Percentiles rank a stretch among this genome's conserved stretches.
Evolutionary conservation across 345 rosid genomes (phyloP).

Genomic region (Cardamine resedifolia): DNA sequence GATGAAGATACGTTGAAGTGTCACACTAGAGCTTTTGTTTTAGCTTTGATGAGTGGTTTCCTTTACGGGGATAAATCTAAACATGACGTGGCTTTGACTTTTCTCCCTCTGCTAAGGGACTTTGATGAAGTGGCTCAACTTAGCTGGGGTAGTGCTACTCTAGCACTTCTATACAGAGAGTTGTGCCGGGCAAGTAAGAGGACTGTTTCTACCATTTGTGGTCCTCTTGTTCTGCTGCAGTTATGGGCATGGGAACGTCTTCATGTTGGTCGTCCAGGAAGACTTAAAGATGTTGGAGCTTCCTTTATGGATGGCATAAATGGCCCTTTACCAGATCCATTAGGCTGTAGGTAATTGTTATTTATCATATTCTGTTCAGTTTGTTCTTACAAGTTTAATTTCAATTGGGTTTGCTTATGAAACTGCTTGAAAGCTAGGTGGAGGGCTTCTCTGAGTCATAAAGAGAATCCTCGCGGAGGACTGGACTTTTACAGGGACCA

Average conservation of each 20-base stretch:
- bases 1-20: conserved; percentile 37
- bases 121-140: conserved; percentile 38
- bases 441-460: conserved; percentile 46
- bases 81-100: conserved; percentile 43
- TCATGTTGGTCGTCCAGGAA: conserved; percentile 46
- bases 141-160: conserved; percentile 44
- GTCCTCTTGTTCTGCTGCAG: conserved; percentile 44
- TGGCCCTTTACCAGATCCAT: conserved; percentile 43
- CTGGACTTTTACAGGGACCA: conserved; percentile 43
- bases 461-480: conserved; percentile 47
- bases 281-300: conserved; percentile 39
- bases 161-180: conserved; percentile 44
- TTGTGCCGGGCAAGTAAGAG: conserved; percentile 43
- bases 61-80: conserved; percentile 43
- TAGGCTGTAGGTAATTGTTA: conserved; percentile 43
- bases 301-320: conserved; percentile 41
- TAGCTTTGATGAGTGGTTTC: conserved; percentile 44
- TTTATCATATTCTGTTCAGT: background rate
- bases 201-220: conserved; percentile 44
- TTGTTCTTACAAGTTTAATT: background rate
- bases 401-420: conserved; percentile 30
- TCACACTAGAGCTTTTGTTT: conserved; percentile 40
- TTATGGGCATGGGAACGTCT: conserved; percentile 44
- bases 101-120: conserved; percentile 38
- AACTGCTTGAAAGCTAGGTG: conserved; percentile 39